Conservation (phyloP, 1,284 basidiomycete species). For the Trametes versicolor region DNA sequence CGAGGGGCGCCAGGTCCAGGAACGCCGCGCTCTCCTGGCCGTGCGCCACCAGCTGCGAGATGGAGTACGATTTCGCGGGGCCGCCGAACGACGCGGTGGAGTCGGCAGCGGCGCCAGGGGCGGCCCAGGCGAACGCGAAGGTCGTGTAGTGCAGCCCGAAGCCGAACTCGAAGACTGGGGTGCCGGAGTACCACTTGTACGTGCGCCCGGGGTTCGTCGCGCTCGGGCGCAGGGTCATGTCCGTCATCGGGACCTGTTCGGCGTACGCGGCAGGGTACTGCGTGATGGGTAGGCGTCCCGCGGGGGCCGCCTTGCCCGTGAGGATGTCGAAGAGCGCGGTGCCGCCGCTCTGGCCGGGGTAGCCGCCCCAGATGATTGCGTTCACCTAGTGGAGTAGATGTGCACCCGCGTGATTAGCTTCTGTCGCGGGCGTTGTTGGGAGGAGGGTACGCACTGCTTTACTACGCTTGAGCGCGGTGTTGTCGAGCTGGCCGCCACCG, state of each 20-base stretch:
- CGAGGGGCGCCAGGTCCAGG: conserved; percentile 57
- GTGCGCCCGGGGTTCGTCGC: conserved; percentile 61
- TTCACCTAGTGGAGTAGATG: conserved; percentile 50
- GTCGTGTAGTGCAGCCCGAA: conserved; percentile 63
- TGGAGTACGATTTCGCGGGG: conserved; percentile 50
- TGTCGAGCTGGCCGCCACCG: conserved; percentile 65
- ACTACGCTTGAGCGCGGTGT: conserved; percentile 54
- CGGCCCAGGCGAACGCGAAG: conserved; percentile 53
- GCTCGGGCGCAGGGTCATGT: conserved; percentile 63
- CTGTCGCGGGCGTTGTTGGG: conserved; percentile 1
- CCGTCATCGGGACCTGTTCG: conserved; percentile 61
- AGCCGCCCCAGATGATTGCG: conserved; percentile 64
- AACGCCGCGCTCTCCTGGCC: conserved; percentile 39
- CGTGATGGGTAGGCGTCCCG: conserved; percentile 62
- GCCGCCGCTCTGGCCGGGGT: conserved; percentile 64
- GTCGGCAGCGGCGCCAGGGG: conserved; percentile 14
- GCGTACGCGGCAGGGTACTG: conserved; percentile 64
- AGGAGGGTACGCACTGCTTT: conserved; percentile 47
- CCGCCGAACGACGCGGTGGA: conserved; percentile 8
- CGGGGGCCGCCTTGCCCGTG: conserved; percentile 58
- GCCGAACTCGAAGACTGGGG: conserved; percentile 60
- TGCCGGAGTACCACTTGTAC: conserved; percentile 65
- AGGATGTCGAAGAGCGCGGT: conserved; percentile 60
- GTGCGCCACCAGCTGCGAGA: conserved; percentile 50
- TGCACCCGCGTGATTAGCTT: background rate